Conservation (phyloP, 495 filamentous ascomycete species). For the Tuber brumale region DNA sequence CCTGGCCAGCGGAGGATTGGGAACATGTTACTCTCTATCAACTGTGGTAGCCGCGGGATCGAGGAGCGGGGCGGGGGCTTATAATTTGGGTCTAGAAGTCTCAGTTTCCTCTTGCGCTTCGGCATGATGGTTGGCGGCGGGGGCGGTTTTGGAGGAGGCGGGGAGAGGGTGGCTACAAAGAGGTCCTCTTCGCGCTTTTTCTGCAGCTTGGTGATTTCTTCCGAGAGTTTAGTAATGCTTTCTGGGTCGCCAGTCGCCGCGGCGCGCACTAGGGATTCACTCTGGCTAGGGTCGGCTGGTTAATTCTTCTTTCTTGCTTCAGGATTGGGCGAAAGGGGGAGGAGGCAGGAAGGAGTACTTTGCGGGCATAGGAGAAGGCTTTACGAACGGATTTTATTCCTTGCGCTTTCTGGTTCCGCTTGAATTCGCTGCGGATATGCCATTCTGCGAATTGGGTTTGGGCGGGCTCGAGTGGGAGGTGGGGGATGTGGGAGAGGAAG, state of each 20-base stretch:
- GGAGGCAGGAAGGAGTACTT: slow-evolving; percentile 9
- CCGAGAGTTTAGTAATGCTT: slow-evolving; percentile 12
- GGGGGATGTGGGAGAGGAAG: slow-evolving; percentile 29
- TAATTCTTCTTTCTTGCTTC: neutral
- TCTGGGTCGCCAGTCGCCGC: slow-evolving; percentile 23
- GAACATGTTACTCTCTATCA: slow-evolving; percentile 18
- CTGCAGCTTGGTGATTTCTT: slow-evolving; percentile 10
- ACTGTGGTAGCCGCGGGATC: slow-evolving; percentile 8
- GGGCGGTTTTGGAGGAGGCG: slow-evolving; percentile 24
- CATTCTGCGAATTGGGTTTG: slow-evolving; percentile 18
- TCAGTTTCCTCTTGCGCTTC: slow-evolving; percentile 9
- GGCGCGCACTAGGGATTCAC: slow-evolving; percentile 25
- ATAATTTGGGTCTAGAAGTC: neutral
- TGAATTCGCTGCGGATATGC: slow-evolving; percentile 24
- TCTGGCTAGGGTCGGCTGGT: slow-evolving; percentile 9
- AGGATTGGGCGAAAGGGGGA: neutral
- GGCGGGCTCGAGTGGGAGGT: slow-evolving; percentile 31
- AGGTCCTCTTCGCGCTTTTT: slow-evolving; percentile 13
- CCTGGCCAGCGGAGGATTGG: slow-evolving; percentile 34
- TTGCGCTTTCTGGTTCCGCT: slow-evolving; percentile 20
- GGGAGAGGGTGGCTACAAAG: slow-evolving; percentile 17
- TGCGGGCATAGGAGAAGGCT: slow-evolving; percentile 20
- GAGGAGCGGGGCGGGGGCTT: slow-evolving; percentile 5
- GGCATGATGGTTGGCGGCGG: slow-evolving; percentile 22
- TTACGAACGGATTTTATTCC: slow-evolving; percentile 16